These are phyloP conservation scores for Kwoniella sp. DNA, from an alignment of 768 basidiomycete genomes.

Conservation along the genomic window DNA sequence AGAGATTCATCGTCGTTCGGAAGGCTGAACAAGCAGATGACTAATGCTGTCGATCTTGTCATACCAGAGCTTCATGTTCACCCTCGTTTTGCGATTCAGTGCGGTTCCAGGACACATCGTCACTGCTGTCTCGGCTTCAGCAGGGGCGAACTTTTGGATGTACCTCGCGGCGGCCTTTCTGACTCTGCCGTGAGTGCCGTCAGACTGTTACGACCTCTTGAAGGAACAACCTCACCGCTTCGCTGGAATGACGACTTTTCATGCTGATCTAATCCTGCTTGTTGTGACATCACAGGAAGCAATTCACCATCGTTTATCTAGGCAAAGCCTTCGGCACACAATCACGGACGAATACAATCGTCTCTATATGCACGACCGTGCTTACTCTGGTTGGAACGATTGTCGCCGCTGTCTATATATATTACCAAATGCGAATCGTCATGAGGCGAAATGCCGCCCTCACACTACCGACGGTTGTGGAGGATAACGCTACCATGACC, in stretches of 20 bases:
- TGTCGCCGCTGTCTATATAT: conserved; percentile 52
- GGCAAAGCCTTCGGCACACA: conserved; percentile 48
- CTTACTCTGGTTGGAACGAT: conserved; percentile 47
- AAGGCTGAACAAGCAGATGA: too few species aligned
- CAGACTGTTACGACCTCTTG: not conserved
- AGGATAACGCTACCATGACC: conserved; percentile 4
- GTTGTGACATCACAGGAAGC: conserved; percentile 35
- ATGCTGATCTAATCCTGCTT: not conserved
- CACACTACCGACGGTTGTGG: conserved; percentile 16
- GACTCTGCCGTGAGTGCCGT: conserved; percentile 40
- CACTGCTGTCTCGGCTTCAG: conserved; percentile 51
- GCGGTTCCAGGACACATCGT: conserved; percentile 53
- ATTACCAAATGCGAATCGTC: conserved; percentile 53
- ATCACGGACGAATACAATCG: conserved; percentile 41
- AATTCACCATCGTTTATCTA: conserved; percentile 51
- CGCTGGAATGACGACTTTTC: too few species aligned
- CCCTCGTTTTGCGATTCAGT: conserved; percentile 51
- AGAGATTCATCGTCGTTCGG: too few species aligned
- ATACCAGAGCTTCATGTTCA: conserved; percentile 50
- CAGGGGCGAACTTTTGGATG: conserved; percentile 49
- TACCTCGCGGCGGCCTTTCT: conserved; percentile 52
- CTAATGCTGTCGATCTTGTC: too few species aligned
- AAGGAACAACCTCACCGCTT: too few species aligned
- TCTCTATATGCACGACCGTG: conserved; percentile 41
- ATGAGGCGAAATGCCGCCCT: conserved; percentile 34